A percentile compares a stretch with the other conserved stretches of the same genome.
These are phyloP conservation scores for Sugiyamaella smithiae DNA, from an alignment of 805 yeast species.

Conservation along the genomic window DNA sequence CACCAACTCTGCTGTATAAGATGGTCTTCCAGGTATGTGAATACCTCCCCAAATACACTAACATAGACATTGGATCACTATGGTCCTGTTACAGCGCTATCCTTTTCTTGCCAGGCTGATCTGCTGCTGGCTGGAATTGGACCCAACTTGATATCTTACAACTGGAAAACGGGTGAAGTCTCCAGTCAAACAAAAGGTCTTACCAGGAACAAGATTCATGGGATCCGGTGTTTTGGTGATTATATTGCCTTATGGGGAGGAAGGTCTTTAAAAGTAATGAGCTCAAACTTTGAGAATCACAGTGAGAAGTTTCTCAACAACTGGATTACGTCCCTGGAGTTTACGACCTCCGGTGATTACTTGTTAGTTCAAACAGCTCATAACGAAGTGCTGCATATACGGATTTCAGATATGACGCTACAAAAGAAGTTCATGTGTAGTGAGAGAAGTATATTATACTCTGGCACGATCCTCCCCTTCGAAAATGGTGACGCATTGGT, in stretches of 20 bases:
- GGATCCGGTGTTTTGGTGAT: conserved; percentile 47
- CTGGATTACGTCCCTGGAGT: conserved; percentile 71
- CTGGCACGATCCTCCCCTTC: conserved; percentile 64
- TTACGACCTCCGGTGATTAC: conserved; percentile 39
- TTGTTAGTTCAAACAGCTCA: conserved; percentile 73
- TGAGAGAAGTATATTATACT: conserved; percentile 81
- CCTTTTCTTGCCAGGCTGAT: conserved; percentile 41
- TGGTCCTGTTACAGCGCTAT: conserved; percentile 63
- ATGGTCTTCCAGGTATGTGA: no score
- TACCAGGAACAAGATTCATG: conserved; percentile 76
- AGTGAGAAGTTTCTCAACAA: conserved; percentile 51
- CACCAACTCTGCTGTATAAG: no score
- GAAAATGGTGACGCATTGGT: conserved; percentile 44
- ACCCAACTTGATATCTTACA: conserved; percentile 55
- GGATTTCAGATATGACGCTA: conserved; percentile 30
- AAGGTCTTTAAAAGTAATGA: conserved; percentile 54
- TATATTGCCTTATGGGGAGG: conserved; percentile 61
- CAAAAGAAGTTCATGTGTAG: conserved; percentile 43
- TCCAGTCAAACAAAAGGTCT: conserved; percentile 49
- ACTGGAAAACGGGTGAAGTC: conserved; percentile 41
- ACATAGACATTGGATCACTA: conserved; percentile 14
- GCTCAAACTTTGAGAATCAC: conserved; percentile 27
- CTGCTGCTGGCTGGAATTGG: conserved; percentile 68
- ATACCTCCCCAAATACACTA: no score
- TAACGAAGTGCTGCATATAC: conserved; percentile 53